Evolutionary conservation across 371 early-diverging fungal genomes (phyloP).

Genomic region (Apophysomyces elegans): DNA sequence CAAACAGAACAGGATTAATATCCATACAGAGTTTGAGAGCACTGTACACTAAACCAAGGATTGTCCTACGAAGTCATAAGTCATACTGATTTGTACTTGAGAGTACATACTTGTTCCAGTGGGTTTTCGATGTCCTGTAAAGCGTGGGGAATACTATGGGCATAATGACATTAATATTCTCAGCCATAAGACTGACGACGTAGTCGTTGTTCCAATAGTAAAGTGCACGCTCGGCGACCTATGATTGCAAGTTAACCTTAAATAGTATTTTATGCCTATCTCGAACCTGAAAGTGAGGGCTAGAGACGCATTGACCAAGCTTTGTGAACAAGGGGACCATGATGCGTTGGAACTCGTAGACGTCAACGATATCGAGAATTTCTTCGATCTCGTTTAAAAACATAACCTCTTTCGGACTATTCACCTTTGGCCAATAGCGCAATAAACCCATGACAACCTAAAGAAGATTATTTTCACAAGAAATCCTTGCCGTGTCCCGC

Average conservation of each 20-base stretch:
- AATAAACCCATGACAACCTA: slow-evolving; percentile 87
- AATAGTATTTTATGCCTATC: neutral
- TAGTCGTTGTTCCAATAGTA: slow-evolving; percentile 98
- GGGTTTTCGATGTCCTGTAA: slow-evolving; percentile 90
- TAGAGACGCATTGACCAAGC: slow-evolving; percentile 92
- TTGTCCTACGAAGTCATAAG: slow-evolving; percentile 63
- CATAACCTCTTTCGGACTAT: slow-evolving; percentile 98
- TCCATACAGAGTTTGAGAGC: slow-evolving; percentile 96
- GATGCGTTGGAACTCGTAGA: slow-evolving; percentile 84
- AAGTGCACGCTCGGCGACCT: slow-evolving; percentile 94
- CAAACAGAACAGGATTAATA: slow-evolving; percentile 91
- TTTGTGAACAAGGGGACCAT: slow-evolving; percentile 92
- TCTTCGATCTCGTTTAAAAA: slow-evolving; percentile 96
- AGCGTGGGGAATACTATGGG: slow-evolving; percentile 93
- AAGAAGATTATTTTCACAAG: neutral
- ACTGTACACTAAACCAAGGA: slow-evolving; percentile 93
- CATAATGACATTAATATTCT: slow-evolving; percentile 85
- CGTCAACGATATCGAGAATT: slow-evolving; percentile 92
- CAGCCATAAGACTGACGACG: slow-evolving; percentile 89
- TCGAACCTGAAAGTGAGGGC: slow-evolving; percentile 91
- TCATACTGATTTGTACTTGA: too few relatives aligned
- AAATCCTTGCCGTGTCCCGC: neutral
- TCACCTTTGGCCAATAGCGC: slow-evolving; percentile 97
- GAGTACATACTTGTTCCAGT: slow-evolving; percentile 91
- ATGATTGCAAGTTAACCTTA: neutral